Evolutionary conservation across 345 rosid genomes (phyloP), one percentile per base, ranked within the genome.

Genomic region (Stellera chamaejasme): DNA sequence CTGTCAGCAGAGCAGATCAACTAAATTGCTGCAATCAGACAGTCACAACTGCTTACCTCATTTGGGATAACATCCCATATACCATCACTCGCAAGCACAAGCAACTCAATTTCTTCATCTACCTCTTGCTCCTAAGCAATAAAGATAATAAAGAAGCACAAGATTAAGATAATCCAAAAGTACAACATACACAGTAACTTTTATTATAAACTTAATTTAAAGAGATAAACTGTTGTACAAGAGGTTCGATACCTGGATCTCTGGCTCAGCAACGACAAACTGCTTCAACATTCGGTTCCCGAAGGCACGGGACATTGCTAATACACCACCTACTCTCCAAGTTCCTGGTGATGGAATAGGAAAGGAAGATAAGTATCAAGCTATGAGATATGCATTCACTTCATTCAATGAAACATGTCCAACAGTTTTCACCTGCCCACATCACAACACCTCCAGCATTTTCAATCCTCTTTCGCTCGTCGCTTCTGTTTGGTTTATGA

Each of bases 251-350:
- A 94, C 97, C 96, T 87, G 99, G 61, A 94, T 90, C 73, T 94
- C 99, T 6, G 99, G 97, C 66, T 94, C 99, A 14, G 99, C 97
- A 68, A 90, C 90, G 45, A 94, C 95, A 56, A 77, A 94, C 74
- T 82, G 97, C 83, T 94, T 94, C 82, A 94, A 69, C 99, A 94
- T 85, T 59, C 96, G 93, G 72, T 94, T 94, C 11, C 99, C 99
- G 62, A 94, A 94, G 49, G 99, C 99, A 48, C 97, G 84, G 49
- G 97, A 90, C 99, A 94, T 90, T 45, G 99, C 97, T 69, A 94
- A 67, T n/a, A 94, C 96, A 57, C 96, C 99, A 59, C 99, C 99
- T 48, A 94, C 99, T 74, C 99, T 79, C 99, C 99, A 94, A 53
- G 97, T 94, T 60, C 99, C 99, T 90, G 75, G 61, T 32, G 69